phyloP scores from a whole-genome alignment of 2,329 filamentous ascomycete species.

The Blastomyces emzantsi region DNA sequence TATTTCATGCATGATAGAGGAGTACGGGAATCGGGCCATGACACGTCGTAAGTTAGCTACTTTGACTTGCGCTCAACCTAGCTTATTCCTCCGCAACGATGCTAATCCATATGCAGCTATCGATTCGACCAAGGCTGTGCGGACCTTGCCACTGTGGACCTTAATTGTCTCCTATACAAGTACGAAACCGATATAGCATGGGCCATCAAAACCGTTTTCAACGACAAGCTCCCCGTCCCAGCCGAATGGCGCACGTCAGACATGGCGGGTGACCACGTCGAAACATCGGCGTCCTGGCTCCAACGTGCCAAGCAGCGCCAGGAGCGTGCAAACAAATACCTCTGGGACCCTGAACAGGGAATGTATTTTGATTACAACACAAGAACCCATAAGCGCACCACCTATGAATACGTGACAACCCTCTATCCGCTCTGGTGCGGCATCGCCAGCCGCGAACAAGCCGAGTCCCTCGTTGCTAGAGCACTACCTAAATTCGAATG shows the following conservation, averaged over 20 bases:
- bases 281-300: conserved; percentile 72
- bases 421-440: conserved; percentile 89
- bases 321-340: conserved; percentile 68
- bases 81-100: background rate
- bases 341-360: conserved; percentile 55
- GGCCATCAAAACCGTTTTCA: conserved; percentile 66
- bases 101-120: conserved; percentile 39
- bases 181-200: conserved; percentile 77
- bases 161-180: conserved; percentile 84
- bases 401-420: conserved; percentile 73
- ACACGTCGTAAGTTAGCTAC: conserved; percentile 49
- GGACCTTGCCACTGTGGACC: conserved; percentile 72
- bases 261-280: conserved; percentile 53
- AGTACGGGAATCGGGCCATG: conserved; percentile 79
- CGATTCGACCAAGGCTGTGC: conserved; percentile 70
- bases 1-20: conserved; percentile 85
- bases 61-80: background rate
- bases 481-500: conserved; percentile 73
- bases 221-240: conserved; percentile 62
- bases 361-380: conserved; percentile 74
- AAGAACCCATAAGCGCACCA: conserved; percentile 59
- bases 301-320: conserved; percentile 66
- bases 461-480: conserved; percentile 60
- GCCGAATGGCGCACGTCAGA: conserved; percentile 59
- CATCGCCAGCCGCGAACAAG: conserved; percentile 65